These are phyloP conservation scores for Trichoderma gracile DNA, from an alignment of 2,329 filamentous ascomycete genomes.

Conservation along the genomic window DNA sequence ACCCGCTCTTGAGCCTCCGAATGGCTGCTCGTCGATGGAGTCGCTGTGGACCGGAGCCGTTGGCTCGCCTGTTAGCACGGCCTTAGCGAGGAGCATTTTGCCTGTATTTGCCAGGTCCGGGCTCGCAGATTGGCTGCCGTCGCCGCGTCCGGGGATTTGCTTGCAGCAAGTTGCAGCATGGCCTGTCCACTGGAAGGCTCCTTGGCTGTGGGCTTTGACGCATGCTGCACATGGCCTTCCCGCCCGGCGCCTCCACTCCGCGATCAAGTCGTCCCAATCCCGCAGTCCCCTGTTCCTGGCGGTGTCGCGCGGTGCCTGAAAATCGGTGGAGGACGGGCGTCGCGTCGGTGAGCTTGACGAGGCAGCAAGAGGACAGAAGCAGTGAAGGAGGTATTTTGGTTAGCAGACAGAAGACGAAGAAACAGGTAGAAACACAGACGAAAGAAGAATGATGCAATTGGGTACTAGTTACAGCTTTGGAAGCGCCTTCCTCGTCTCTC, in stretches of 20 bases:
- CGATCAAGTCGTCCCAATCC: conserved; percentile 5
- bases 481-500: conserved; percentile 3
- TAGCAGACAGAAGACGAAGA: background rate
- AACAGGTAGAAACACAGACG: background rate
- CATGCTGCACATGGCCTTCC: conserved; percentile 23
- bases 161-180: conserved; percentile 5
- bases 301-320: background rate
- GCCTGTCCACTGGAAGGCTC: conserved; percentile 1
- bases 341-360: background rate
- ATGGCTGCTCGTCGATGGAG: conserved; percentile 19
- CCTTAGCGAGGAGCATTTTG: conserved; percentile 15
- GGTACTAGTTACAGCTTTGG: background rate
- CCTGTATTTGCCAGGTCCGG: conserved; percentile 16
- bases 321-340: background rate
- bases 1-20: conserved; percentile 1
- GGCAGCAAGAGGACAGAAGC: background rate
- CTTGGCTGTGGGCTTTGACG: conserved; percentile 13
- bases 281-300: conserved; percentile 7
- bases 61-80: conserved; percentile 14
- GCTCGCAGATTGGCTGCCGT: conserved; percentile 19
- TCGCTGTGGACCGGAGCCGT: conserved; percentile 15
- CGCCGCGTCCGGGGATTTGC: conserved; percentile 4
- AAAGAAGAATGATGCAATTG: background rate
- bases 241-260: conserved; percentile 17
- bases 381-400: too few relatives aligned